Evolutionary conservation across 805 yeast species (phyloP).

Genomic region (Kregervanrija pseudodelftensis): DNA sequence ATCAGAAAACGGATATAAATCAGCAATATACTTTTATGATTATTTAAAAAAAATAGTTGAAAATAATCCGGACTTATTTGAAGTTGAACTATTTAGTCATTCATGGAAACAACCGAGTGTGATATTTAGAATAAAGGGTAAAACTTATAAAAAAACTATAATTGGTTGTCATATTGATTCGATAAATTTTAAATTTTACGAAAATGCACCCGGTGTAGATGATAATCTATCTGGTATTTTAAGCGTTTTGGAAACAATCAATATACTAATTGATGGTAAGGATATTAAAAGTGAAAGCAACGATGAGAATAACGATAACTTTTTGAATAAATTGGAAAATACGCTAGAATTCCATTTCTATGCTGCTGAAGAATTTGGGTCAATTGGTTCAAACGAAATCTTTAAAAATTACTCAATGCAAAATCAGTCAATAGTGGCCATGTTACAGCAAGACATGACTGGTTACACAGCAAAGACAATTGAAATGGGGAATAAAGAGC

Average conservation of each 20-base stretch:
- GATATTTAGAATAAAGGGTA: conserved; percentile 47
- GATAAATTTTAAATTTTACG: conserved; percentile 54
- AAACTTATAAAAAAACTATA: conserved; percentile 43
- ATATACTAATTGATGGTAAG: conserved; percentile 37
- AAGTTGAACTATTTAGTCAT: conserved; percentile 51
- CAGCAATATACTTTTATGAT: conserved; percentile 62
- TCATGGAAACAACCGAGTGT: conserved; percentile 75
- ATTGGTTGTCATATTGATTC: conserved; percentile 92
- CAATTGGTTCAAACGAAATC: conserved; percentile 78
- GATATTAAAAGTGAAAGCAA: conserved; percentile 15
- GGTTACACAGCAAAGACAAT: conserved; percentile 56
- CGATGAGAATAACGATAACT: neutral
- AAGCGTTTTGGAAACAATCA: conserved; percentile 67
- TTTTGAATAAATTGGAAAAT: conserved; percentile 31
- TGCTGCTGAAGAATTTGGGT: conserved; percentile 92
- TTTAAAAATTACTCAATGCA: conserved; percentile 45
- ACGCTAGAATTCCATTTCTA: conserved; percentile 90
- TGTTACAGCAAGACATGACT: conserved; percentile 95
- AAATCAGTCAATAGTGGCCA: conserved; percentile 57
- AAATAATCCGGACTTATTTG: conserved; percentile 18
- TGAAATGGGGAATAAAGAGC: conserved; percentile 47
- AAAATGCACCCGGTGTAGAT: conserved; percentile 90
- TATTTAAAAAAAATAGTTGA: conserved; percentile 30
- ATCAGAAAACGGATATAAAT: conserved; percentile 58
- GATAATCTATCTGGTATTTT: conserved; percentile 90